Evolutionary conservation across 108 stramenopile genomes (phyloP).

Genomic region (Nannochloropsis salina): DNA sequence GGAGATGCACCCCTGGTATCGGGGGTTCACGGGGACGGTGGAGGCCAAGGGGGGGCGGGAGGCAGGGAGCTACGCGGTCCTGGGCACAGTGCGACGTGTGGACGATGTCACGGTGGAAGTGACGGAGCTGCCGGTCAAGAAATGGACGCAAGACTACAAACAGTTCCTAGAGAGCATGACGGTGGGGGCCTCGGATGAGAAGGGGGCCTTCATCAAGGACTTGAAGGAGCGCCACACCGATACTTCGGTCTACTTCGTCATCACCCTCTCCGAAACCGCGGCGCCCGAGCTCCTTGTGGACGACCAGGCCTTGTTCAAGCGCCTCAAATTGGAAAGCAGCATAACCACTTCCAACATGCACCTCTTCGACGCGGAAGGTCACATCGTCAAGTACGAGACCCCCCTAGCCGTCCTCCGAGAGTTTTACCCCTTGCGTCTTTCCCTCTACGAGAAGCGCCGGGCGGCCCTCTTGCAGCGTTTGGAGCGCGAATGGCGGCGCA

Average conservation of each 20-base stretch:
- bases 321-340: slow-evolving; percentile 55
- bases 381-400: slow-evolving; percentile 64
- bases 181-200: slow-evolving; percentile 54
- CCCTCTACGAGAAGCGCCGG: slow-evolving; percentile 84
- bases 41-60: slow-evolving; percentile 29
- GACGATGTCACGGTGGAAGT: slow-evolving; percentile 76
- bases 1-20: slow-evolving; percentile 57
- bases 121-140: slow-evolving; percentile 88
- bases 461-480: slow-evolving; percentile 46
- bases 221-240: slow-evolving; percentile 73
- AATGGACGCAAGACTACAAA: slow-evolving; percentile 98
- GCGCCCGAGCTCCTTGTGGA: slow-evolving; percentile 31
- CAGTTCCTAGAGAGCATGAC: slow-evolving; percentile 53
- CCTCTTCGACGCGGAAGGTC: slow-evolving; percentile 70
- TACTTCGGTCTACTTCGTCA: slow-evolving; percentile 91
- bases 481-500: slow-evolving; percentile 60
- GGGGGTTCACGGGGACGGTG: slow-evolving; percentile 46
- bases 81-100: slow-evolving; percentile 26
- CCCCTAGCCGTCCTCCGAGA: slow-evolving; percentile 54
- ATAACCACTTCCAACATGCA: slow-evolving; percentile 92
- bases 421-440: slow-evolving; percentile 78
- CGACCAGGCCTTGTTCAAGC: slow-evolving; percentile 67
- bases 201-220: slow-evolving; percentile 65
- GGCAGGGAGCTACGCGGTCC: slow-evolving; percentile 22
- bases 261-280: slow-evolving; percentile 67